Conservation (phyloP, 495 filamentous ascomycete genomes). For the Penicillium longicatenatum region DNA sequence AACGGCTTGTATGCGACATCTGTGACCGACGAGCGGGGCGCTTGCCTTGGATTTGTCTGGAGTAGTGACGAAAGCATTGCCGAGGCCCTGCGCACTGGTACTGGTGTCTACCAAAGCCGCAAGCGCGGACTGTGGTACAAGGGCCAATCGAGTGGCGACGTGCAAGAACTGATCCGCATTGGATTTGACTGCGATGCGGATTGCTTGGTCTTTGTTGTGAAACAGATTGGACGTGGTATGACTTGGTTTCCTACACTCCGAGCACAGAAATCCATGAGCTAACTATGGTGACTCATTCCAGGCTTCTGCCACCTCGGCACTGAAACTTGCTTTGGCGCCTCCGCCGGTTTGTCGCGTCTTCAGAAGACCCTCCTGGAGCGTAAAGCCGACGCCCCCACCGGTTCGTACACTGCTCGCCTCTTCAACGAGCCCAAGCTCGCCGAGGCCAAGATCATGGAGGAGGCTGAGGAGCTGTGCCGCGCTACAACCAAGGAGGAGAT, state of each 20-base stretch:
- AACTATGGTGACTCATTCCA: constrained; percentile 32
- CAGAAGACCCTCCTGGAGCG: constrained; percentile 81
- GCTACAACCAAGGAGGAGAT: constrained; percentile 80
- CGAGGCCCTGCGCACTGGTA: constrained; percentile 82
- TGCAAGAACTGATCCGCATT: constrained; percentile 83
- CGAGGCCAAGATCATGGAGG: constrained; percentile 96
- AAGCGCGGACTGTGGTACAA: constrained; percentile 97
- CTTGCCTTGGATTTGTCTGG: constrained; percentile 87
- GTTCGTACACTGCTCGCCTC: constrained; percentile 89
- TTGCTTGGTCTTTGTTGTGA: constrained; percentile 84
- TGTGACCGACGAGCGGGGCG: constrained; percentile 85
- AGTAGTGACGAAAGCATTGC: constrained; percentile 87
- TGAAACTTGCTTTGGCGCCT: constrained; percentile 85
- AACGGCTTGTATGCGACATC: constrained; percentile 86
- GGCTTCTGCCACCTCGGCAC: constrained; percentile 96
- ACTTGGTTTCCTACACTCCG: not conserved
- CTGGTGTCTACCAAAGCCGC: constrained; percentile 92
- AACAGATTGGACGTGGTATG: constrained; percentile 76
- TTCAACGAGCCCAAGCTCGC: constrained; percentile 90
- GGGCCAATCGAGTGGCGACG: constrained; percentile 89
- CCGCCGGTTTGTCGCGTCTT: constrained; percentile 76
- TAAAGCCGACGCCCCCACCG: constrained; percentile 77
- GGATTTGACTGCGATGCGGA: constrained; percentile 91
- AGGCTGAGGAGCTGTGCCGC: constrained; percentile 90
- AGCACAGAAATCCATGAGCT: constrained; percentile 11